Percentiles rank a stretch among this genome's conserved stretches.
Conservation (phyloP, 257 asterid species). For the Solanum sparsipilum region DNA sequence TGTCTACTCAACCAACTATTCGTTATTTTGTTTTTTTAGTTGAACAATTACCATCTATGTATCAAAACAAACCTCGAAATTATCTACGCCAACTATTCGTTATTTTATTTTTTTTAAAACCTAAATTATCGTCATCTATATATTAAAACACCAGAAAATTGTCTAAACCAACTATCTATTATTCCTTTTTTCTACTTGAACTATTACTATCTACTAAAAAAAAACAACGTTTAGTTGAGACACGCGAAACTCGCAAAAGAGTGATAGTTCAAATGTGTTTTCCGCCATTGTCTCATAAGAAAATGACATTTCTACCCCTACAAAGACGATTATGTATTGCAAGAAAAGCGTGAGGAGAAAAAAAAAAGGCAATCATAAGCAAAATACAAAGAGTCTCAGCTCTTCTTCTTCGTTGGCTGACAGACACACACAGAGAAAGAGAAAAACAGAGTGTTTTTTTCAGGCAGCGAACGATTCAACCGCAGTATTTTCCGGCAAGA, state of each 20-base stretch:
- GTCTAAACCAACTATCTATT: too few species aligned
- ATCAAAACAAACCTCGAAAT: not conserved
- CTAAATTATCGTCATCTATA: too few species aligned
- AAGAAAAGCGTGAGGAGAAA: not conserved
- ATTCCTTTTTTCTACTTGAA: not conserved
- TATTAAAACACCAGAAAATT: too few species aligned
- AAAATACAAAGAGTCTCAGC: not conserved
- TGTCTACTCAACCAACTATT: not conserved
- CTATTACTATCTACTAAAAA: not conserved
- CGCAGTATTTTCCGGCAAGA: slow-evolving; percentile 9
- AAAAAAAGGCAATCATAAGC: not conserved
- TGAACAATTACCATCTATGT: not conserved
- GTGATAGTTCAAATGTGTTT: not conserved
- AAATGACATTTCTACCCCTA: not conserved
- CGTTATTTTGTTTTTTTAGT: not conserved
- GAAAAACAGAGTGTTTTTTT: not conserved
- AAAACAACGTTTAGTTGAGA: too few species aligned
- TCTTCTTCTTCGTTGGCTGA: not conserved
- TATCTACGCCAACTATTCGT: not conserved
- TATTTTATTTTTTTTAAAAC: too few species aligned
- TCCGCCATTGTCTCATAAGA: not conserved
- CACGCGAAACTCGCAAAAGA: not conserved
- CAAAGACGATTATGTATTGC: not conserved
- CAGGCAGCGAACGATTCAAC: slow-evolving; percentile 4
- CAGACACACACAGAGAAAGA: not conserved